Conservation (phyloP, 2,329 filamentous ascomycete genomes). For the Triangularia setosa region DNA sequence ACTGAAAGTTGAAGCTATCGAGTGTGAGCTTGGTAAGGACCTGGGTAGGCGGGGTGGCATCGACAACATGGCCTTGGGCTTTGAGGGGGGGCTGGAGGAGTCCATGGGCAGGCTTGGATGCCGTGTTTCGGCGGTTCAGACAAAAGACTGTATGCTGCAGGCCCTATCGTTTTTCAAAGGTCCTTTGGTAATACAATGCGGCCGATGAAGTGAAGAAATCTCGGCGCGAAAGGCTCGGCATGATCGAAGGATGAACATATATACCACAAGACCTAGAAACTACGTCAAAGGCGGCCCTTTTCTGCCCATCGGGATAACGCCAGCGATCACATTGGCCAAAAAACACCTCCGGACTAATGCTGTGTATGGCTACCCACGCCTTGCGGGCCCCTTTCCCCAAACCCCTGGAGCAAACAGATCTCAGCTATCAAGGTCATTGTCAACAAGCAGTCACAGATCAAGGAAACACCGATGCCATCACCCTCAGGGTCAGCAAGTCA, state of each 20-base stretch:
- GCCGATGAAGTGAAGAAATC: not conserved
- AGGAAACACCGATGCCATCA: not conserved
- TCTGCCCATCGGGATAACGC: not conserved
- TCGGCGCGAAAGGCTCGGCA: conserved; percentile 1
- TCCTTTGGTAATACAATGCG: conserved; percentile 1
- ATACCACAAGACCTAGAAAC: conserved; percentile 8
- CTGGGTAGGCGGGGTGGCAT: conserved; percentile 9
- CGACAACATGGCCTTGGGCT: not conserved
- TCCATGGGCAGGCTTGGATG: conserved; percentile 13
- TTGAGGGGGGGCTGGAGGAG: not conserved
- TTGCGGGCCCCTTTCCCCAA: not conserved
- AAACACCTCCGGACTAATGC: conserved; percentile 7
- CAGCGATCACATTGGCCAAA: conserved; percentile 1
- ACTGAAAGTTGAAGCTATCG: conserved; percentile 19
- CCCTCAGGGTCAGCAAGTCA: not conserved
- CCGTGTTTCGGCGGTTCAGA: not conserved
- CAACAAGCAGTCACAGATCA: not conserved
- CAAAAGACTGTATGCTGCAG: not conserved
- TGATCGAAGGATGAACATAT: conserved; percentile 13
- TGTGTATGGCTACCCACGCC: conserved; percentile 1
- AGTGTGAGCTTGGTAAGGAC: conserved; percentile 22
- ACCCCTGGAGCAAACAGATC: conserved; percentile 1
- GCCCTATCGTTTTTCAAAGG: not conserved
- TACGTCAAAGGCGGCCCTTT: not conserved
- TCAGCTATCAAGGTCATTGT: not conserved